Evolutionary conservation across 2,329 filamentous ascomycete genomes (phyloP), one percentile per base, ranked within the genome.

Genomic region (Trichothecium roseum): DNA sequence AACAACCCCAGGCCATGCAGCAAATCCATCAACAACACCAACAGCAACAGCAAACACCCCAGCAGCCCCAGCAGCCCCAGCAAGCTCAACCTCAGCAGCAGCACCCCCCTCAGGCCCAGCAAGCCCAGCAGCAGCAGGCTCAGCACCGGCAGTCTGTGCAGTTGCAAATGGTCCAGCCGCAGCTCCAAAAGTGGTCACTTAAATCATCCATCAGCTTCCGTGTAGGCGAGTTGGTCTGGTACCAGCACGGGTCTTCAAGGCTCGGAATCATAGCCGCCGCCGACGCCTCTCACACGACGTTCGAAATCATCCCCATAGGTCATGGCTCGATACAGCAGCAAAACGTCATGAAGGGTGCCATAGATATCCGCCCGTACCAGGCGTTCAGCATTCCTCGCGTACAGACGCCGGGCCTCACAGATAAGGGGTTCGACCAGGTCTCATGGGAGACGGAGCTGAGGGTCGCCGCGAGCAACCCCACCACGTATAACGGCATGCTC

Each of bases 161-260:
- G 13, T 12, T 14, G 16, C 36, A 37, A 26, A 12, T 30, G 20
- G 6, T 28, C 28, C 28, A 30, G 14, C 22, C 30, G 7, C 34
- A 28, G 24, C 30, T 17, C 39, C 40, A 46, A 17, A 39, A 40
- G 22, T 62, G 59, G 59, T 44, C 47, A 14, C 40, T 62, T 26
- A 53, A 58, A 39, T 44, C 51, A 38, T 43, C 54, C 13, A 42
- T 55, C 3, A 48, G 70, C 8, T 72, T 69, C 42, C 60, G 66
- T 35, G 50, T 56, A 2, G 68, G 68, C 28, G 68, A 72, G 41
- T 51, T 69, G 13, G 63, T 70, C 5, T 72, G 68, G 68, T 71
- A 59, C 38, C 59, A 63, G 41, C 64, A 65, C 17, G 56, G 56
- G 6, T 57, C 52, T 16, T 61, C 63, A 1, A 62, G 67, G 24